Percentiles rank a stretch among this genome's conserved stretches.
Conservation (phyloP, 305 asterid genomes). For the Solanum chacoense region DNA sequence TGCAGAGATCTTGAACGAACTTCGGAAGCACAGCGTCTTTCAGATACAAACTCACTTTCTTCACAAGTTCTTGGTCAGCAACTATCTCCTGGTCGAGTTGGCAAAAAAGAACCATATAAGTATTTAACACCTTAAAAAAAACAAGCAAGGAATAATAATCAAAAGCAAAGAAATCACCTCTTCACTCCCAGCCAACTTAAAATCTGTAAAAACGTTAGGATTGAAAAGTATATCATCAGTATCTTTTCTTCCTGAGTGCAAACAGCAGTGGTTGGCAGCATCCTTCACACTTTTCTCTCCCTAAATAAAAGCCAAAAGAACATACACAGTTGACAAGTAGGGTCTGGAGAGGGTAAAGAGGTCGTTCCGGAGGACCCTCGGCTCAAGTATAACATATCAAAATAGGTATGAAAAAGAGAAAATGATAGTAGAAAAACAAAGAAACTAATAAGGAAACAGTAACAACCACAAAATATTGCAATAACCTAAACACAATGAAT, state of each 20-base stretch:
- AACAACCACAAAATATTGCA: not conserved
- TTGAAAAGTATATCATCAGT: slow-evolving; percentile 54
- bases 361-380: not conserved
- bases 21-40: slow-evolving; percentile 64
- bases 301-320: slow-evolving; percentile 15
- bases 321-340: not conserved
- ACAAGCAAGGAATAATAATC: not conserved
- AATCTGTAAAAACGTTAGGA: slow-evolving; percentile 85
- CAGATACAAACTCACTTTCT: slow-evolving; percentile 64
- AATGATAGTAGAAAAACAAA: not conserved
- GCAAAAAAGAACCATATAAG: slow-evolving; percentile 1
- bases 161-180: slow-evolving; percentile 38
- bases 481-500: not conserved
- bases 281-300: slow-evolving; percentile 26
- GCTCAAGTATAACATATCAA: not conserved
- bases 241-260: slow-evolving; percentile 26
- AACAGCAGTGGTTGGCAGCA: slow-evolving; percentile 20
- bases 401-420: not conserved
- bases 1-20: slow-evolving; percentile 67
- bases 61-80: slow-evolving; percentile 74
- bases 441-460: not conserved
- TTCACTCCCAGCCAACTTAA: slow-evolving; percentile 68
- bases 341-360: not conserved
- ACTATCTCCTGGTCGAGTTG: slow-evolving; percentile 54
- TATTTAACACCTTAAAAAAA: not conserved